Evolutionary conservation across 1,284 basidiomycete species (phyloP).

Genomic region (Peniophora sp.): DNA sequence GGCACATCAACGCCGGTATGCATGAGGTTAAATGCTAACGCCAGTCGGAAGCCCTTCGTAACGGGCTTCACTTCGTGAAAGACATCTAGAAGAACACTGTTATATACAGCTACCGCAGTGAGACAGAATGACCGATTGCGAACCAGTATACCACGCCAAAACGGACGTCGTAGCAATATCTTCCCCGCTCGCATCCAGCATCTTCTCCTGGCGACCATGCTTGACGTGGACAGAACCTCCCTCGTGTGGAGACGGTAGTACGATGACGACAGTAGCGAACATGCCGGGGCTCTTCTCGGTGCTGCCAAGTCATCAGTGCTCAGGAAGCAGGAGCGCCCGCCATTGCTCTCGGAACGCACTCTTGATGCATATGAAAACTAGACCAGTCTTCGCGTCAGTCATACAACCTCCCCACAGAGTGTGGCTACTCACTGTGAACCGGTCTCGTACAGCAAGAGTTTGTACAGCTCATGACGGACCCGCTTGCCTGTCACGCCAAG

Average conservation of each 20-base stretch:
- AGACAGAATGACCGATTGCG: too few species aligned
- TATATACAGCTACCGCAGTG: too few species aligned
- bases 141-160: slow-evolving; percentile 36
- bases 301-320: slow-evolving; percentile 13
- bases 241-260: slow-evolving; percentile 33
- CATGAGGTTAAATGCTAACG: slow-evolving; percentile 36
- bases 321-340: too few species aligned
- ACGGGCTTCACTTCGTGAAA: slow-evolving; percentile 37
- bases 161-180: slow-evolving; percentile 24
- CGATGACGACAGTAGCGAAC: slow-evolving; percentile 36
- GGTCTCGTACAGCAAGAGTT: slow-evolving; percentile 35
- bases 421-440: slow-evolving; percentile 33
- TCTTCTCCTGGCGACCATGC: slow-evolving; percentile 21
- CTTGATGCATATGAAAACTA: too few species aligned
- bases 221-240: slow-evolving; percentile 33
- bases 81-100: slow-evolving; percentile 25
- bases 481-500: slow-evolving; percentile 5
- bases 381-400: too few species aligned
- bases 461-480: slow-evolving; percentile 33
- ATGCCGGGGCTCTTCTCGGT: slow-evolving; percentile 31
- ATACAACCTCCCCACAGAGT: too few species aligned
- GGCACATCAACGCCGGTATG: slow-evolving; percentile 13
- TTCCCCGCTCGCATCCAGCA: slow-evolving; percentile 23
- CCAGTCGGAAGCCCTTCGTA: slow-evolving; percentile 32
- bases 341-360: too few species aligned